Base-by-base conservation (phyloP, 495 filamentous ascomycete species). In the Tuber magnatum region DNA sequence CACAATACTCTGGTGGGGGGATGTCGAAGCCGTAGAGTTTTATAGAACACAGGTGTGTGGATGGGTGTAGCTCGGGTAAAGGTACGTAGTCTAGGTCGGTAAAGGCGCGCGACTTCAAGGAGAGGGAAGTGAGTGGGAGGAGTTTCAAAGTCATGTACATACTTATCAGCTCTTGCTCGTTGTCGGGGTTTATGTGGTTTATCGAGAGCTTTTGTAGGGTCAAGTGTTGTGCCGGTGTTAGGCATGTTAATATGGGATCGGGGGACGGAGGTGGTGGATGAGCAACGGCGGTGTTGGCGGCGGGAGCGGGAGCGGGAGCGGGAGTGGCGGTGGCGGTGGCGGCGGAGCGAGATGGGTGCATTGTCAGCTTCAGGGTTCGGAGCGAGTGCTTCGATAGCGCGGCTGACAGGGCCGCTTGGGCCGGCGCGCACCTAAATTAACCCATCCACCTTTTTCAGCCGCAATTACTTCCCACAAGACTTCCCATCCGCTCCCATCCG, bases 1-100 rank as follows among this genome's bases (percentile, higher is more conserved):
- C 51, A 3, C 51, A 61, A 12, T 32, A 61, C 51, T 61, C 51
- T 12, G 51, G 51, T n/a, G 51, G 51, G 51, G 51, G 51, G 2
- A 61, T 61, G 51, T 61, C 51, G 12, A 61, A 61, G n/a, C 51
- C 51, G 51, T 61, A 61, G 51, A 61, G 51, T 32, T 61, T 61
- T 61, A 61, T 32, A 61, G n/a, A 61, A n/a, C 12, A 6, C n/a
- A 61, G 51, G n/a, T 61, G 51, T 28, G 51, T 32, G 51, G 51
- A 61, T 2, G 51, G 51, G n/a, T 61, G 51, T 3, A 61, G 51
- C 51, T 61, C 51, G 9, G 51, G 51, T 61, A 61, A 12, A 14
- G 51, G 51, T 32, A 61, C 51, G 8, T 61, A 32, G 12, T 61
- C 51, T 32, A 61, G 28, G 51, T 61, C 51, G n/a, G 51, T 61